Evolutionary conservation across 75 land plant genomes (phyloP), one percentile per base, ranked within the genome.

Genomic region (Cryptomeria japonica): DNA sequence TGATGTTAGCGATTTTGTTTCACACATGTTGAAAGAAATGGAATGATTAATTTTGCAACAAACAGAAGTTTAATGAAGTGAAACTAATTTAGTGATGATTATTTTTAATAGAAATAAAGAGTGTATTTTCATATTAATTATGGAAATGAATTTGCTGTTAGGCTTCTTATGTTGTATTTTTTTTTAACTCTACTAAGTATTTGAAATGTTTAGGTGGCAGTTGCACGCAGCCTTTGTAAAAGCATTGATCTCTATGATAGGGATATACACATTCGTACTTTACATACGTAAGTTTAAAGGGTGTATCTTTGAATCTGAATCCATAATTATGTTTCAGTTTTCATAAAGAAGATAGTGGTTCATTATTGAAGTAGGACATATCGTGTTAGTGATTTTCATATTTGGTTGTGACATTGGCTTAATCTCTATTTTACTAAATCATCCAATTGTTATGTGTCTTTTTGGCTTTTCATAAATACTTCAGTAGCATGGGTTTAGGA

Each of bases 221-320:
- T 96, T 83, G 96, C 96, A 80, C 95, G 93, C 16, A 92, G 98
- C 82, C 91, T 96, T 47, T 92, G 95, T 84, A 97, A 92, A 88
- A 94, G 88, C 80, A 90, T 97, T 89, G 99, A 97, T 90, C 76
- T 97, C 51, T 96, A 96, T 91, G 99, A 97, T 86, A 96, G 94
- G 86, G 99, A 96, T 89, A 92, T 97, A 86, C 98, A 93, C 86
- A 83, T 97, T 11, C 92, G 94, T 68, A 95, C 93, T 44, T 88
- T 97, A 89, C 94, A 83, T 86, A 96, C 99, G 99, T 97, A 93
- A 94, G 95, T 91, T 32, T 68, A 72, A 86, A 80, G 51, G 84
- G 34, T 83, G 88, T 72, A 85, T 51, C 80, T 28, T 70, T 72
- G 64, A 18, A 18, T 58, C 0, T 58, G 22, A 19, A 58, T 18